Conservation (phyloP, 441 rosid species). For the Pelargonium citronellum region DNA sequence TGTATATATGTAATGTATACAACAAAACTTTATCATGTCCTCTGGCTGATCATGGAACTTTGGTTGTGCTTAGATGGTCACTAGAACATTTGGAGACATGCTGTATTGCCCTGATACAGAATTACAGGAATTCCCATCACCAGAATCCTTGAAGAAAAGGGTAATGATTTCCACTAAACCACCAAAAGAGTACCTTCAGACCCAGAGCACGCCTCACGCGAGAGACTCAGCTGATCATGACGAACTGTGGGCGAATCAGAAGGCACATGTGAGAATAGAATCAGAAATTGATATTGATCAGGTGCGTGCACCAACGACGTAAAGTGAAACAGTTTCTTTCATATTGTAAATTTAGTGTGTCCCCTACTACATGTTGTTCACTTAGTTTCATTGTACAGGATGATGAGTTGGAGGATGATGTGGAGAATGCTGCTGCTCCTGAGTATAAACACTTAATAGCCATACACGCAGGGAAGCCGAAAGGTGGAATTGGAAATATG, state of each 20-base stretch:
- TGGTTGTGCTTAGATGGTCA: constrained; percentile 56
- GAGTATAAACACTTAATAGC: constrained; percentile 69
- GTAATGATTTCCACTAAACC: constrained; percentile 86
- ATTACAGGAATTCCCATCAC: constrained; percentile 75
- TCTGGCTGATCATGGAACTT: background rate
- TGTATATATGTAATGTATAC: too few species aligned
- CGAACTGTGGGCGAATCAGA: constrained; percentile 8
- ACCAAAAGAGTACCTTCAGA: constrained; percentile 73
- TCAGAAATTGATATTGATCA: constrained; percentile 18
- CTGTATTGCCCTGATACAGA: constrained; percentile 63
- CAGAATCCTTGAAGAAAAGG: constrained; percentile 49
- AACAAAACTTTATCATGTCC: too few species aligned
- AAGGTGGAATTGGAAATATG: constrained; percentile 64
- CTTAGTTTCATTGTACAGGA: background rate
- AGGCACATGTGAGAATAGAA: constrained; percentile 25
- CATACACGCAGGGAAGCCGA: constrained; percentile 84
- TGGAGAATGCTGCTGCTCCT: constrained; percentile 38
- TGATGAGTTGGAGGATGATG: constrained; percentile 31
- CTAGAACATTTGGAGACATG: constrained; percentile 62
- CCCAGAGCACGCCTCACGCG: constrained; percentile 34
- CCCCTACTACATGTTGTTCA: too few species aligned
- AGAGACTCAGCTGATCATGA: constrained; percentile 27
- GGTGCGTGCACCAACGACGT: constrained; percentile 4
- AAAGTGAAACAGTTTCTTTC: too few species aligned
- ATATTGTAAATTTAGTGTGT: too few species aligned